Evolutionary conservation across 2,329 filamentous ascomycete genomes (phyloP), one percentile per base, ranked within the genome.

Genomic region (Eutypella sp.): DNA sequence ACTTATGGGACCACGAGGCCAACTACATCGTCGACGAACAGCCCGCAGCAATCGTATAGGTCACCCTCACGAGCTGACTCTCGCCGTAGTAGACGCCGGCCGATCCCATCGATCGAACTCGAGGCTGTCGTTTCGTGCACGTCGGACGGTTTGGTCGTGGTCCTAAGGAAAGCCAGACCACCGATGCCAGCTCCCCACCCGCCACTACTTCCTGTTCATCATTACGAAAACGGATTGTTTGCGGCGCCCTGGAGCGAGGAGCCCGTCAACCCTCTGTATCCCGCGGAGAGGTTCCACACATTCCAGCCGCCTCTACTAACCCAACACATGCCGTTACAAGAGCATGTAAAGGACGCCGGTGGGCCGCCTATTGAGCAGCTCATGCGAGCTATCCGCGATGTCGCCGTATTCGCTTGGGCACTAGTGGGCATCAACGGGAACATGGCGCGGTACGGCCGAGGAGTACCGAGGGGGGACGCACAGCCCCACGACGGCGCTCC

Each of bases 61-160:
- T 33, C 22, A 18, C 38, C 19, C 41, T 47, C 36, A 16, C 31
- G 23, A 19, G 40, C 23, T 18, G 47, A 31, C 13, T 45, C 43
- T 34, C 50, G 52, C 34, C 45, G 41, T 18, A 53, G 59, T 13
- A 55, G 51, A 29, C 56, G 60, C 13, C 60, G 62, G 23, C 55
- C 57, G 0, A 60, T 69, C 6, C 66, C 66, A 2, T 73, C 75
- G 1, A 73, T 89, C 42, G 88, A 95, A 66, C 71, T 95, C 4
- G 89, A 95, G 67, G 89, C 89, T 2, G 88, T 95, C n/a, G 84
- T 95, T 5, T 95, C 89, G 0, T 95, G 89, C 66, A 89, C 89
- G 2, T 95, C 89, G 0, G 89, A 95, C 62, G 89, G 89, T 1
- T 72, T 95, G 1, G 88, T 95, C 2, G 88, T 95, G 7, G 83